Conservation (phyloP, 352 stramenopile genomes). For the Phytophthora megakarya region DNA sequence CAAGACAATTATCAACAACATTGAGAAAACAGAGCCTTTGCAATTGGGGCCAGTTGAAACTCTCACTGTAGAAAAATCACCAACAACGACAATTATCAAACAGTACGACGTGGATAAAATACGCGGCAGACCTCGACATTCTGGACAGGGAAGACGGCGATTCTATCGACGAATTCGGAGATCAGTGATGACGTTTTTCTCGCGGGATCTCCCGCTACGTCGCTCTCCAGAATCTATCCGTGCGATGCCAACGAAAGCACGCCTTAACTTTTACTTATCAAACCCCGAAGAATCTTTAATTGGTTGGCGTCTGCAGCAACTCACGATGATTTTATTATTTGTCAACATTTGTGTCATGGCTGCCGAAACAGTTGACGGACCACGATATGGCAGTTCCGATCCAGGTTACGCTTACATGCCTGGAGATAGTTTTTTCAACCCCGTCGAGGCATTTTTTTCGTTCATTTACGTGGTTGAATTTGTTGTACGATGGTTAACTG, state of each 20-base stretch:
- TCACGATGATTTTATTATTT: constrained; percentile 41
- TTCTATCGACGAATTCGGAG: constrained; percentile 3
- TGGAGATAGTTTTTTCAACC: constrained; percentile 28
- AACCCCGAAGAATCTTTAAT: constrained; percentile 46
- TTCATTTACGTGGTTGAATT: constrained; percentile 58
- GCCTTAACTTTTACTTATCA: constrained; percentile 46
- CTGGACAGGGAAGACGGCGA: background rate
- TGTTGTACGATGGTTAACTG: constrained; percentile 27
- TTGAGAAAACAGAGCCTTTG: background rate
- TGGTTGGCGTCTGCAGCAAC: constrained; percentile 46
- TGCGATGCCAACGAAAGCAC: constrained; percentile 35
- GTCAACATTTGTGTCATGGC: constrained; percentile 49
- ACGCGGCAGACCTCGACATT: background rate
- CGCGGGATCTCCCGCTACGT: constrained; percentile 18
- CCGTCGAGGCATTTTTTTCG: constrained; percentile 41
- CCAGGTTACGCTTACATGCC: constrained; percentile 56
- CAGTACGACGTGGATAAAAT: background rate
- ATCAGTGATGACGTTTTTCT: constrained; percentile 5
- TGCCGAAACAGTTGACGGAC: constrained; percentile 56
- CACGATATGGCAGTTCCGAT: constrained; percentile 44
- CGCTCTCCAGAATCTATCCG: constrained; percentile 31
- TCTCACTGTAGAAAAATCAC: background rate
- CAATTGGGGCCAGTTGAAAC: background rate
- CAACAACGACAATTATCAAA: background rate
- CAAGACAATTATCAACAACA: background rate